Percentiles rank a stretch among this genome's conserved stretches.
phyloP scores from a whole-genome alignment of 1,284 basidiomycete genomes.

The Pisolithus thermaeus region DNA sequence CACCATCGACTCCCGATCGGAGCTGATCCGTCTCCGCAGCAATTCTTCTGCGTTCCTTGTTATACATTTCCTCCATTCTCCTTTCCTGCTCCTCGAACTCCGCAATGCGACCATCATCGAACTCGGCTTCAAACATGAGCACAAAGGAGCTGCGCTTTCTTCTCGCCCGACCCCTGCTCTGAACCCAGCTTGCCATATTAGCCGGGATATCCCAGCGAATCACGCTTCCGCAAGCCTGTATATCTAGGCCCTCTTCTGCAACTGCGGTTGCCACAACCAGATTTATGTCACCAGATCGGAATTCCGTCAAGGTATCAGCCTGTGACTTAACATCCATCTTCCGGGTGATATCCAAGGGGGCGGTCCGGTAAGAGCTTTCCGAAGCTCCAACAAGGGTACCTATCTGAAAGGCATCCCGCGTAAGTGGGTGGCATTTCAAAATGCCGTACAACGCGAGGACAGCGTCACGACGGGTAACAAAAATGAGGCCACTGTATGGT shows the following conservation, averaged over 20 bases:
- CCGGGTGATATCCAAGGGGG: slow-evolving; percentile 66
- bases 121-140: slow-evolving; percentile 57
- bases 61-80: slow-evolving; percentile 56
- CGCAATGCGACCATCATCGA: slow-evolving; percentile 35
- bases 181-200: slow-evolving; percentile 75
- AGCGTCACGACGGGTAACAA: slow-evolving; percentile 66
- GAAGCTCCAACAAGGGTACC: slow-evolving; percentile 63
- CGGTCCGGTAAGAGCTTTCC: slow-evolving; percentile 46
- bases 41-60: slow-evolving; percentile 36
- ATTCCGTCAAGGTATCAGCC: slow-evolving; percentile 52
- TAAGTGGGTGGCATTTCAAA: slow-evolving; percentile 51
- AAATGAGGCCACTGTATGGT: slow-evolving; percentile 64
- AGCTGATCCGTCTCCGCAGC: slow-evolving; percentile 3
- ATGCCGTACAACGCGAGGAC: slow-evolving; percentile 62
- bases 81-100: slow-evolving; percentile 54
- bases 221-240: slow-evolving; percentile 72
- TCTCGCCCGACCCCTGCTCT: slow-evolving; percentile 75
- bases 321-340: slow-evolving; percentile 42
- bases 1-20: slow-evolving; percentile 17
- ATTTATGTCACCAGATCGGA: slow-evolving; percentile 66
- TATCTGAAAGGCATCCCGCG: slow-evolving; percentile 41
- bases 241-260: slow-evolving; percentile 82
- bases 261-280: slow-evolving; percentile 75
- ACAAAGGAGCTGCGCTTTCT: slow-evolving; percentile 65
- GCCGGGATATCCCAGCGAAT: slow-evolving; percentile 67